Evolutionary conservation across 2,329 filamentous ascomycete species (phyloP), one percentile per base, ranked within the genome.

Genomic region (Lasiodiplodia theobromae): DNA sequence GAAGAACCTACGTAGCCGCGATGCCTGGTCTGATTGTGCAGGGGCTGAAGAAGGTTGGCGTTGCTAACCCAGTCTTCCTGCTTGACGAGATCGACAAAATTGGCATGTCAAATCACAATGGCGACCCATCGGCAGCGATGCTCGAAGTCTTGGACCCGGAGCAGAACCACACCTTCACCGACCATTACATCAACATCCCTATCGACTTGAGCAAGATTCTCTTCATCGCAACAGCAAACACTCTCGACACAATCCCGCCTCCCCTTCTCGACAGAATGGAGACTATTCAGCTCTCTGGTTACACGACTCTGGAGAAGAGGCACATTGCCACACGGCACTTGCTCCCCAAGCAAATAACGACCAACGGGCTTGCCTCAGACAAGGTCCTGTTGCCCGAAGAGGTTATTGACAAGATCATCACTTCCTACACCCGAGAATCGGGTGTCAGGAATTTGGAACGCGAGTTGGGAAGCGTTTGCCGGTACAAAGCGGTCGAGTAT

Each of bases 41-140:
- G 77, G 96, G 95, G 0, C 79, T 99, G 67, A 94, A 96, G 82
- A 99, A 98, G 82, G 95, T 96, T 38, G 95, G 94, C 57, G 95
- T 98, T 23, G 89, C 93, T 2, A 99, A 99, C 77, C 96, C 96
- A 0, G 95, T 99, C 68, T 92, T 99, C 82, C 83, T 99, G 56
- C 89, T 99, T 14, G 96, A 99, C 76, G 96, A 99, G 82, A 97
- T 99, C 73, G 96, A 99, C 85, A 99, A 99, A 85, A 88, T 99
- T 70, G 94, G 94, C 71, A 89, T 90, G 69, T 90, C 93, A 44
- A 98, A 95, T 78, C 92, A 96, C 79, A 94, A 99, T 73, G 96
- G 96, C 51, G 96, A 99, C 76, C 96, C 96, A 3, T 96, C 93
- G 23, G 96, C 96, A 25, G 96, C 96, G 10, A 97, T 99, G 95